Evolutionary conservation across 495 filamentous ascomycete species (phyloP), one percentile per base, ranked within the genome.

Genomic region (Podospora australis): DNA sequence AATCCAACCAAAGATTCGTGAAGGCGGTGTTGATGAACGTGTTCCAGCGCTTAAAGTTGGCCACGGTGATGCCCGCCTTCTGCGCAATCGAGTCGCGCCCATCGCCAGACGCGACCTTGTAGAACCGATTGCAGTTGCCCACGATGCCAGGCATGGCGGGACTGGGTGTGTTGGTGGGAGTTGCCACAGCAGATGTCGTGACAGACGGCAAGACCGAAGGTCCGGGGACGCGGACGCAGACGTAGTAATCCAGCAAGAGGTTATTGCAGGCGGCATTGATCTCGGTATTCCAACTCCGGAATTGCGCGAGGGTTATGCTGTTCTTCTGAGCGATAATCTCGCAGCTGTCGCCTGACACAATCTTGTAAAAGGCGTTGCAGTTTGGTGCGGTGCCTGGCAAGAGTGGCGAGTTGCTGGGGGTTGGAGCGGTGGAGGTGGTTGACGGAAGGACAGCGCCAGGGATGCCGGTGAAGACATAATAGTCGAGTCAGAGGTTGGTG

Each of bases 1-100:
- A 36, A 58, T 20, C 19, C 17, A 42, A 42, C 39, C 17, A 42
- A 9, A 22, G 23, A 42, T 42, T 32, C 9, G 39, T 42, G 10
- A n/a, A 35, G 3, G 25, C 40, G 2, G 41, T 13, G n/a, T 13
- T 43, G n/a, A 50, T 43, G 28, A 38, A 44, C 19, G 42, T 40
- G 13, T 22, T 8, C 43, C 25, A 35, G 8, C 3, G 8, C n/a
- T n/a, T 28, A 10, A 16, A 21, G 13, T 20, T 6, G 0, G 3
- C 42, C 3, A 6, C 16, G 16, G 19, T 25, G n/a, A 44, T 25
- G 4, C 17, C 39, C 5, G 19, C 23, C 4, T 8, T 4, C 4
- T 5, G 10, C 5, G 39, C 39, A 42, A 22, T 22, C 6, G 10
- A 42, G 9, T 8, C 39, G 19, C 39, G 23, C 5, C 10, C 5